A percentile compares a stretch with the other conserved stretches of the same genome.
Evolutionary conservation across 805 yeast species (phyloP).

Genomic region (Zygosaccharomyces bisporus): DNA sequence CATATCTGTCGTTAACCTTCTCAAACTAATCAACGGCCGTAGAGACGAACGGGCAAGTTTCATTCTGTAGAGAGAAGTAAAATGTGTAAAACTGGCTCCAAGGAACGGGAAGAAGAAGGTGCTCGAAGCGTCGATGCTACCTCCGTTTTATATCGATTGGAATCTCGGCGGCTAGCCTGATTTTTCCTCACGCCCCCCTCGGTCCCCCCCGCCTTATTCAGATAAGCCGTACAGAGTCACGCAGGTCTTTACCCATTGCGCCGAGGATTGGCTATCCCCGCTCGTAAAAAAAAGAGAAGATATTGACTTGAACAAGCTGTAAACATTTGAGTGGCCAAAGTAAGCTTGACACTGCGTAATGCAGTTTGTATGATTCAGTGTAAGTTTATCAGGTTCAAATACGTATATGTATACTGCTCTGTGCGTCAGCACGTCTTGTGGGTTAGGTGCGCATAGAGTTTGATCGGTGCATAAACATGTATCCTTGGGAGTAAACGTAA

Average conservation of each 20-base stretch:
- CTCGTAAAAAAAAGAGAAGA: too few relatives aligned
- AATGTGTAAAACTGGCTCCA: background rate
- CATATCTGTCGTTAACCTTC: slow-evolving; percentile 1
- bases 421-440: too few relatives aligned
- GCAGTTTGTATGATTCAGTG: too few relatives aligned
- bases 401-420: too few relatives aligned
- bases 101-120: background rate
- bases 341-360: too few relatives aligned
- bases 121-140: background rate
- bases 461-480: too few relatives aligned
- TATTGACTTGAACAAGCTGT: background rate
- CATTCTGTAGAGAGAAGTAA: background rate
- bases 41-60: background rate
- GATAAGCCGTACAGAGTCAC: background rate
- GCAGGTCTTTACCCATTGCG: background rate
- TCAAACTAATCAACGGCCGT: background rate
- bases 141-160: background rate
- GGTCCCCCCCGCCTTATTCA: background rate
- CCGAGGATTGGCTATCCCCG: background rate
- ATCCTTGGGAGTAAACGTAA: too few relatives aligned
- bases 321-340: too few relatives aligned
- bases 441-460: too few relatives aligned
- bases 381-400: too few relatives aligned
- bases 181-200: too few relatives aligned
- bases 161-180: background rate